Evolutionary conservation across 768 basidiomycete species (phyloP).

Genomic region (Mycena metata): DNA sequence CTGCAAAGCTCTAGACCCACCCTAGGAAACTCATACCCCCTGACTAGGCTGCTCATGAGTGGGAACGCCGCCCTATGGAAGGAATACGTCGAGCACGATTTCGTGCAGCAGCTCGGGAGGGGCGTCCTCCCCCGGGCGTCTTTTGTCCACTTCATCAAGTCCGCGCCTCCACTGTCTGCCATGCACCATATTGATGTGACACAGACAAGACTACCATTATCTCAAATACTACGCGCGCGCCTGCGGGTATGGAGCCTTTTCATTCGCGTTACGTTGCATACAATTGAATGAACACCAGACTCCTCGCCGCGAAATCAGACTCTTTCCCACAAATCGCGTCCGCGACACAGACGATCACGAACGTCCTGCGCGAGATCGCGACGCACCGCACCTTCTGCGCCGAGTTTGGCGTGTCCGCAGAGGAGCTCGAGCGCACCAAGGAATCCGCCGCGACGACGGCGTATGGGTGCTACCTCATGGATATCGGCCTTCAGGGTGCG

Average conservation of each 20-base stretch:
- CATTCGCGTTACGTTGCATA: constrained; percentile 33
- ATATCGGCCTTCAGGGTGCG: constrained; percentile 78
- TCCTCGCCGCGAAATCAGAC: constrained; percentile 84
- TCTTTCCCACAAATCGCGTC: constrained; percentile 72
- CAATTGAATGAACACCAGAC: constrained; percentile 50
- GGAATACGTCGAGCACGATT: constrained; percentile 85
- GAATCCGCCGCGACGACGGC: constrained; percentile 84
- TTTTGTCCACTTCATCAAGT: constrained; percentile 92
- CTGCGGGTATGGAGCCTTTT: constrained; percentile 64
- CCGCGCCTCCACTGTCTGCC: constrained; percentile 38
- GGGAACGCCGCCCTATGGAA: constrained; percentile 72
- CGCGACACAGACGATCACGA: constrained; percentile 73
- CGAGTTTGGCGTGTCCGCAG: constrained; percentile 73
- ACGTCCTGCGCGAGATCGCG: constrained; percentile 75
- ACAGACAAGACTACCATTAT: constrained; percentile 86
- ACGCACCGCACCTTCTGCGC: constrained; percentile 83
- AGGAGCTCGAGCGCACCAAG: constrained; percentile 70
- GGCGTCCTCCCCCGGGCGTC: constrained; percentile 75
- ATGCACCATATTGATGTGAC: neutral
- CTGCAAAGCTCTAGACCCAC: constrained; percentile 63
- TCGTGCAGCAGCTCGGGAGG: constrained; percentile 80
- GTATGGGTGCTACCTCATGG: constrained; percentile 89
- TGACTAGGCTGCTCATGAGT: constrained; percentile 74
- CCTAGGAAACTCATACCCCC: constrained; percentile 72
- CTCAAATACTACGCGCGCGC: constrained; percentile 88